Conservation (phyloP, 495 filamentous ascomycete genomes). For the Parachaetomium inaequale region DNA sequence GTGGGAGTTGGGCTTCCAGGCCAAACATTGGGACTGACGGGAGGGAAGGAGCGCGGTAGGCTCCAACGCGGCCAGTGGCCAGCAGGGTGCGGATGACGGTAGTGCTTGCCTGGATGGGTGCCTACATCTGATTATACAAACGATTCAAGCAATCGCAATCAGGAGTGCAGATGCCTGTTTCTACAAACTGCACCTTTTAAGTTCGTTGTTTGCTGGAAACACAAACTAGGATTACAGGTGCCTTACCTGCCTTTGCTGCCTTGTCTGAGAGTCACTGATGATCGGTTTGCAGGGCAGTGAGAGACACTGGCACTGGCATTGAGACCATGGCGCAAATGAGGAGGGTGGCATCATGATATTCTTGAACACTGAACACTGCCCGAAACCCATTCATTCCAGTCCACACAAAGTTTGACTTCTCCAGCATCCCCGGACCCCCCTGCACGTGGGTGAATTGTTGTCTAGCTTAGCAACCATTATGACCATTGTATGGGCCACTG, state of each 20-base stretch:
- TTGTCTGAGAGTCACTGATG: conserved; percentile 13
- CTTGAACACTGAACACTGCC: no score
- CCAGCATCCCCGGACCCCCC: no score
- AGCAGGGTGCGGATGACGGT: neutral
- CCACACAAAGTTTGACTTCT: no score
- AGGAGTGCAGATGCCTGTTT: neutral
- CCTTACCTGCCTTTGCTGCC: conserved; percentile 23
- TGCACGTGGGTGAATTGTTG: no score
- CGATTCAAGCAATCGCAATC: neutral
- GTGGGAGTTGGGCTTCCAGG: neutral
- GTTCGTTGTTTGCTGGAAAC: neutral
- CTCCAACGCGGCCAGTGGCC: neutral
- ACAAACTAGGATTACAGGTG: no score
- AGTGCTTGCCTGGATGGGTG: neutral
- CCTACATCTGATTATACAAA: neutral
- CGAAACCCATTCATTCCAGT: no score
- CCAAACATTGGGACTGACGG: neutral
- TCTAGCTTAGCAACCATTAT: no score
- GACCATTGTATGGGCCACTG: no score
- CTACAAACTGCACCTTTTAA: conserved; percentile 16
- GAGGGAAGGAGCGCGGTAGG: neutral
- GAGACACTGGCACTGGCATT: no score
- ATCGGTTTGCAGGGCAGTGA: no score
- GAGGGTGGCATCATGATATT: no score
- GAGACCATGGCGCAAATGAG: no score